Evolutionary conservation across 1,284 basidiomycete species (phyloP), one percentile per base, ranked within the genome.

Genomic region (Trichosporon sp.): DNA sequence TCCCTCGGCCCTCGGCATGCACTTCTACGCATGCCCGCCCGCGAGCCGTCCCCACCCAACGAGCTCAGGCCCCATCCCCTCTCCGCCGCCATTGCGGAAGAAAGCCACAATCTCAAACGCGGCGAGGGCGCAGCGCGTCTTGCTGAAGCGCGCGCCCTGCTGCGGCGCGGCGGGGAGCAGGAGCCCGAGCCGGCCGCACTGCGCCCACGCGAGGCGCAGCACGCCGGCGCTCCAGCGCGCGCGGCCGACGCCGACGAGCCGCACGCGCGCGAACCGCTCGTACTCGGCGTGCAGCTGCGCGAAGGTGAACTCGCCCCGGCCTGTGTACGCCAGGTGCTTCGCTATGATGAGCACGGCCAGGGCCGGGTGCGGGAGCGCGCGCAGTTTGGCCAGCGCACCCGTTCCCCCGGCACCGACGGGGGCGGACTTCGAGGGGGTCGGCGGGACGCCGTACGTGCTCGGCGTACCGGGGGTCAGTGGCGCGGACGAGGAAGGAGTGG

Each of bases 241-340:
- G 32, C 79, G 78, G 1, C 83, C 83, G 44, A 76, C 80, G 5
- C 83, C 83, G 1, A 83, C 81, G 47, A 84, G 74, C 23, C 79
- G 78, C 7, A 79, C 80, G 35, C 81, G 73, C 27, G 80, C 77
- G 42, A 84, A 83, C 47, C 80, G 73, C 29, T 80, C 71, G 66
- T 84, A 84, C 69, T 83, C 83, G 70, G 81, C 80, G 68, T 81
- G 80, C 27, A 81, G 76, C 73, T 81, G 80, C 4, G 80, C 78
- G 65, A 83, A 80, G 62, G 80, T 83, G 75, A 84, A 84, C 64
- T 83, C 75, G 89, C 93, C 81, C 84, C 86, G 63, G 86, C 92
- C 79, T 86, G 90, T 80, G 81, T 93, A 76, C 84, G 88, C 69
- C 88, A 93, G 76, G 87, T 93, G 71, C 85, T 95, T 75, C 88